These are phyloP conservation scores for Phaeosphaeria sp. DNA, from an alignment of 2,329 filamentous ascomycete genomes.

Conservation along the genomic window DNA sequence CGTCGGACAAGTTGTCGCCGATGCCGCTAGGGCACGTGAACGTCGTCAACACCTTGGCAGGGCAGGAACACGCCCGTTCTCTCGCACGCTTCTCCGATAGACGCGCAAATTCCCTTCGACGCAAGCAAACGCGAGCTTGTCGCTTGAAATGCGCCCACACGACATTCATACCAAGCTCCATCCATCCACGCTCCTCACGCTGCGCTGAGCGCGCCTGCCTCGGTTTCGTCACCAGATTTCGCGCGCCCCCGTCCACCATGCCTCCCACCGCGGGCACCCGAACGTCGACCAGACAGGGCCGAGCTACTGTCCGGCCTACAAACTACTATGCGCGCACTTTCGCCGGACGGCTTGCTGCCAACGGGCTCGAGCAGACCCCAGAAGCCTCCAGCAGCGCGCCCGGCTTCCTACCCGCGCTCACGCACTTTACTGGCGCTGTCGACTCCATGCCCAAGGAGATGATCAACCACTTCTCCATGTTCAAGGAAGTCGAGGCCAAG, in stretches of 20 bases:
- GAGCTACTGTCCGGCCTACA: constrained; percentile 54
- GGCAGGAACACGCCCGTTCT: constrained; percentile 17
- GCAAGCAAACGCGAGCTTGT: constrained; percentile 26
- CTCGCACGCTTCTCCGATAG: constrained; percentile 15
- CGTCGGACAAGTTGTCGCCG: constrained; percentile 3
- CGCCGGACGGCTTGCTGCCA: constrained; percentile 45
- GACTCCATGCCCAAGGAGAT: constrained; percentile 93
- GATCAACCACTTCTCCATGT: constrained; percentile 90
- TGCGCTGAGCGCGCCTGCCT: constrained; percentile 29
- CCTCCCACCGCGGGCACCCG: constrained; percentile 45
- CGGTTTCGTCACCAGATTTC: constrained; percentile 21
- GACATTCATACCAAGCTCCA: constrained; percentile 24
- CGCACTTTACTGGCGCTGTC: constrained; percentile 88
- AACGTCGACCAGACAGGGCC: constrained; percentile 54
- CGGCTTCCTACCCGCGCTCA: constrained; percentile 70
- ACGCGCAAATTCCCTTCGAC: constrained; percentile 26
- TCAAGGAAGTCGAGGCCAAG: constrained; percentile 98
- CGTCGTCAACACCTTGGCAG: constrained; percentile 31
- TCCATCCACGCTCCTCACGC: constrained; percentile 17
- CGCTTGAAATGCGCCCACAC: constrained; percentile 39
- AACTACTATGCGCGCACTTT: constrained; percentile 62
- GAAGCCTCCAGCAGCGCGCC: constrained; percentile 46
- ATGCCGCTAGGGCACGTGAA: constrained; percentile 7
- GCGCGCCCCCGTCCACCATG: constrained; percentile 35
- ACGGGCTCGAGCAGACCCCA: constrained; percentile 47